A percentile compares a stretch with the other conserved stretches of the same genome.
Evolutionary conservation across 164 flowering plant genomes (phyloP).

Genomic region (Berberis thunbergii): DNA sequence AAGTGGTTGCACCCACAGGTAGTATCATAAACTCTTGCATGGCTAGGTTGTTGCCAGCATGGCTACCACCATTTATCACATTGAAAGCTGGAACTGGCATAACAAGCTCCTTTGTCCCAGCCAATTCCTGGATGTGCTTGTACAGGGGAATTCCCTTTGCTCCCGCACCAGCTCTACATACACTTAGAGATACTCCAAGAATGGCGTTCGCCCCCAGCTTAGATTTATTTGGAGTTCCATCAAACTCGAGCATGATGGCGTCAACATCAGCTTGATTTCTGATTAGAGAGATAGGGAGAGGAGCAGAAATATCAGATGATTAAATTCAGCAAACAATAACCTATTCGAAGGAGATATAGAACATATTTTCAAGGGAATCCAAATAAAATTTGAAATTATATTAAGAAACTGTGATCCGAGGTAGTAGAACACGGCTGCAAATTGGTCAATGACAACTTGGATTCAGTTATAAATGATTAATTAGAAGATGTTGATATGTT

Average conservation of each 20-base stretch:
- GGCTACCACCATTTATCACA: slow-evolving; percentile 97
- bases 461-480: no score
- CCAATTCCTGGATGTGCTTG: slow-evolving; percentile 81
- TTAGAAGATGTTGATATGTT: no score
- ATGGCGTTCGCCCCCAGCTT: slow-evolving; percentile 93
- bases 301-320: slow-evolving; percentile 5
- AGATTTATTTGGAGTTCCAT: slow-evolving; percentile 91
- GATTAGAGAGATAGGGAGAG: slow-evolving; percentile 2
- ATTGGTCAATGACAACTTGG: no score
- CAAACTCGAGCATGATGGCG: slow-evolving; percentile 81
- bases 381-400: no score
- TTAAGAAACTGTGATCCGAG: no score
- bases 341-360: background rate
- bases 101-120: slow-evolving; percentile 88
- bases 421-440: no score
- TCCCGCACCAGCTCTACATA: slow-evolving; percentile 97
- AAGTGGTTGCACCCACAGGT: slow-evolving; percentile 84
- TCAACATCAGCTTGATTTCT: slow-evolving; percentile 86
- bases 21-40: slow-evolving; percentile 99
- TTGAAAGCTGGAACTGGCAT: slow-evolving; percentile 99
- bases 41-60: slow-evolving; percentile 93
- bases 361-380: no score
- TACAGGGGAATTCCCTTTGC: slow-evolving; percentile 86
- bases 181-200: slow-evolving; percentile 82
- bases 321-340: background rate